Evolutionary conservation across 805 yeast species (phyloP), one percentile per base, ranked within the genome.

Genomic region (Kuraishia ogatae): DNA sequence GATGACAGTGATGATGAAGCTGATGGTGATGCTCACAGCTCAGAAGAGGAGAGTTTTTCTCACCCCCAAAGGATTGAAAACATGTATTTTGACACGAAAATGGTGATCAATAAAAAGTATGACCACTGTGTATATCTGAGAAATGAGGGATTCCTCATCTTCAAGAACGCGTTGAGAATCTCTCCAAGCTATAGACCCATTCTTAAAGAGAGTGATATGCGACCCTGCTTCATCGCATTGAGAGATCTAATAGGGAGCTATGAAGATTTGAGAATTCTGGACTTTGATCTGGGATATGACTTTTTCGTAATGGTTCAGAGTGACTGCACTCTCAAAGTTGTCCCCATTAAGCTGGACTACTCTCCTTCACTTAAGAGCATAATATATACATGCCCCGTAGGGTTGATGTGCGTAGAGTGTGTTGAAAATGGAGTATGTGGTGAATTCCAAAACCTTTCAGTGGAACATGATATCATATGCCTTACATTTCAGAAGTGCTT

Each of bases 81-180:
- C 13, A 49, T 21, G 21, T 35, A 2, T n/a, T 28, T 24, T 35
- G 24, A 43, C 20, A n/a, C 48, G 13, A 51, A 24, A 17, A 7
- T 51, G 49, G 29, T 39, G 21, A 53, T 53, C 39, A 39, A 39
- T 21, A 35, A 50, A 8, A 50, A 39, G 39, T 53, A 22, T 24
- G 52, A 49, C 19, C 35, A 53, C 24, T 53, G 55, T 24, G 48
- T 39, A 7, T 15, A 21, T 50, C 8, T 39, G 17, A 28, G 24
- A 23, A 15, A 35, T 17, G 22, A 39, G 19, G 55, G 55, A 11
- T 39, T 53, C 23, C 43, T 53, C 23, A 20, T 53, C 17, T 53
- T 49, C 21, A 35, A 39, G 15, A 53, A 53, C 19, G 52, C 50
- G 4, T 15, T 53, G 22, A 13, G 52, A 15, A n/a, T 53, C 48